Percentiles rank a stretch among this genome's conserved stretches.
Conservation (phyloP, 192 early-diverging fungal genomes). For the Gigaspora rosea region DNA sequence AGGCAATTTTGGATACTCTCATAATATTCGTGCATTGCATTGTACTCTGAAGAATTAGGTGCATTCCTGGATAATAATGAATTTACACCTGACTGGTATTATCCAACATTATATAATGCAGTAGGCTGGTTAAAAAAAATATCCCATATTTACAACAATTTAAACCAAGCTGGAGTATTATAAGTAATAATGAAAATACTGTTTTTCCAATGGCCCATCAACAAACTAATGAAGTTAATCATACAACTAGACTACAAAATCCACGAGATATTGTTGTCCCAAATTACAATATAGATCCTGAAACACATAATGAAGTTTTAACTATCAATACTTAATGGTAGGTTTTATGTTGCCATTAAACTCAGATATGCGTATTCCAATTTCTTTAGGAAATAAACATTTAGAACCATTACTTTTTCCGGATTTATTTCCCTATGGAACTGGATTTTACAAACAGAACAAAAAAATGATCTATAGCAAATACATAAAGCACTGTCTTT, state of each 20-base stretch:
- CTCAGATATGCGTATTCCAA: not conserved
- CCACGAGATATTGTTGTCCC: not conserved
- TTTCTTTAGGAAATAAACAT: not conserved
- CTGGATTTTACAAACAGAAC: not conserved
- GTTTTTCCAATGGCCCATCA: not conserved
- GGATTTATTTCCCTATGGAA: constrained; percentile 10
- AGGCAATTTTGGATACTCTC: not conserved
- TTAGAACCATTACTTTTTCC: not conserved
- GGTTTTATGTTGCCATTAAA: not conserved
- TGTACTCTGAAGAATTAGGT: constrained; percentile 1
- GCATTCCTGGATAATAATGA: not conserved
- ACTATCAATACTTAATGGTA: not conserved
- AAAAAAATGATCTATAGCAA: not conserved
- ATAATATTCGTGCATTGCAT: not conserved
- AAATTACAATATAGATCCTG: not conserved
- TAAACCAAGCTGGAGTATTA: not conserved
- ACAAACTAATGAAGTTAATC: not conserved
- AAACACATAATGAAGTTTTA: constrained; percentile 4
- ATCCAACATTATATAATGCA: not conserved
- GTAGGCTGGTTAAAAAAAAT: not conserved
- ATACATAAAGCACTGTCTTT: not conserved
- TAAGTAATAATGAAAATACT: not conserved
- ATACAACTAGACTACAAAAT: not conserved
- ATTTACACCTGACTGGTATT: not conserved
- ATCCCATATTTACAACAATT: not conserved